Evolutionary conservation across 129 eudicot genomes (phyloP).

Genomic region (Flaveria ramosissima): DNA sequence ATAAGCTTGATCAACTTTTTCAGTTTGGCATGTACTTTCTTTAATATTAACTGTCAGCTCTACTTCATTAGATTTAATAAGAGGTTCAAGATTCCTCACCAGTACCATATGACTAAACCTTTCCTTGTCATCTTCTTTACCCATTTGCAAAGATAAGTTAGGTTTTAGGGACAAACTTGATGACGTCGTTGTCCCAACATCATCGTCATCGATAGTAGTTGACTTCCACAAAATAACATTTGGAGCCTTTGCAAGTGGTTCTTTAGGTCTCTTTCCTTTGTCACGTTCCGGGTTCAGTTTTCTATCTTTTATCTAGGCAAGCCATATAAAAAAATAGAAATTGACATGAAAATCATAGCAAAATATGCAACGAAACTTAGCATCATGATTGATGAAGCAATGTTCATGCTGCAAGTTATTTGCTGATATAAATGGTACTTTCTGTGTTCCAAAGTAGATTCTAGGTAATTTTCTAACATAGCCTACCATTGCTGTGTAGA

Average conservation of each 20-base stretch:
- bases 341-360: slow-evolving; percentile 18
- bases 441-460: too few relatives aligned
- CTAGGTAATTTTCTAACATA: slow-evolving; percentile 14
- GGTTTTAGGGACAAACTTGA: slow-evolving; percentile 59
- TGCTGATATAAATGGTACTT: slow-evolving; percentile 5
- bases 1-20: slow-evolving; percentile 18
- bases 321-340: slow-evolving; percentile 15
- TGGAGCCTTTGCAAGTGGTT: slow-evolving; percentile 36
- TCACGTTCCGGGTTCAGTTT: slow-evolving; percentile 51
- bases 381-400: neutral
- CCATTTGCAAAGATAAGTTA: slow-evolving; percentile 63
- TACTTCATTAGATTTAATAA: slow-evolving; percentile 19
- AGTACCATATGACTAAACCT: slow-evolving; percentile 69
- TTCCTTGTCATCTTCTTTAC: slow-evolving; percentile 54
- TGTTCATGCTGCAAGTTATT: slow-evolving; percentile 10
- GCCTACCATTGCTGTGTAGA: neutral
- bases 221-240: slow-evolving; percentile 71
- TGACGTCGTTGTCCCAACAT: slow-evolving; percentile 38
- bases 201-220: slow-evolving; percentile 38
- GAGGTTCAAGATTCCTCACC: slow-evolving; percentile 56
- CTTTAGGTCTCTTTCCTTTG: slow-evolving; percentile 40
- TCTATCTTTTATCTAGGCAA: slow-evolving; percentile 62
- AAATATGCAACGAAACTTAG: slow-evolving; percentile 1
- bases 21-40: slow-evolving; percentile 19
- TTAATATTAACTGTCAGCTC: slow-evolving; percentile 23